Percentiles rank a stretch among this genome's conserved stretches.
Evolutionary conservation across 2,329 filamentous ascomycete genomes (phyloP).

Genomic region (Thelonectria olida): DNA sequence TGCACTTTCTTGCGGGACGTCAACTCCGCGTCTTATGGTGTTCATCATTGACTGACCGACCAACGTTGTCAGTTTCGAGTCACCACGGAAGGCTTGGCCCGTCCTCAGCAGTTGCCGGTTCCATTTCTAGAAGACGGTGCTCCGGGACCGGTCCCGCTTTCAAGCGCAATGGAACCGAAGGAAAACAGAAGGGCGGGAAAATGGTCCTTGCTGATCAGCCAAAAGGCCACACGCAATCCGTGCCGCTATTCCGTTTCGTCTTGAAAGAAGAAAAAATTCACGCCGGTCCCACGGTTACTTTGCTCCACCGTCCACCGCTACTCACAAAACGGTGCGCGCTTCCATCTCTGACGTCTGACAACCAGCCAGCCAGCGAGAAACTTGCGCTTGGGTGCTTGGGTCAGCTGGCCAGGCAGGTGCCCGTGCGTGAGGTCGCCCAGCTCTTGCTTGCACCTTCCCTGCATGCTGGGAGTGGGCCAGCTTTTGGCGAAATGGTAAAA

Average conservation of each 20-base stretch:
- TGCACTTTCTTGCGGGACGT: not conserved
- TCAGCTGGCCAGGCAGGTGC: constrained; percentile 12
- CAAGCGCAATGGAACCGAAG: not conserved
- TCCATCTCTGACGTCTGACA: constrained; percentile 6
- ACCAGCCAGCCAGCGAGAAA: no score
- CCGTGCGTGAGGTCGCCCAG: not conserved
- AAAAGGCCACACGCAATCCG: not conserved
- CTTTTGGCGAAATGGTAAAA: not conserved
- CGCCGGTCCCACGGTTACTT: constrained; percentile 13
- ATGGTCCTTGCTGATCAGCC: not conserved
- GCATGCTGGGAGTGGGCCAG: not conserved
- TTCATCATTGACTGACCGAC: not conserved
- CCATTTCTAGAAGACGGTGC: not conserved
- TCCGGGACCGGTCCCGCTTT: constrained; percentile 17
- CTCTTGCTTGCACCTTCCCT: not conserved
- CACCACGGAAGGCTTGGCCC: constrained; percentile 2
- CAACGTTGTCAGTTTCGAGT: not conserved
- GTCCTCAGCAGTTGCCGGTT: not conserved
- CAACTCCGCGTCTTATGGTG: not conserved
- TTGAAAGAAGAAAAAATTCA: not conserved
- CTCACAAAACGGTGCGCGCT: constrained; percentile 12
- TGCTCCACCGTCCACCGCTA: constrained; percentile 6
- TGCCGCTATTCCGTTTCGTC: constrained; percentile 2
- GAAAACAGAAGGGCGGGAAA: not conserved
- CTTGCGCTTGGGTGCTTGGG: not conserved